Conservation (phyloP, 495 filamentous ascomycete genomes). For the Aspergillus affinis region DNA sequence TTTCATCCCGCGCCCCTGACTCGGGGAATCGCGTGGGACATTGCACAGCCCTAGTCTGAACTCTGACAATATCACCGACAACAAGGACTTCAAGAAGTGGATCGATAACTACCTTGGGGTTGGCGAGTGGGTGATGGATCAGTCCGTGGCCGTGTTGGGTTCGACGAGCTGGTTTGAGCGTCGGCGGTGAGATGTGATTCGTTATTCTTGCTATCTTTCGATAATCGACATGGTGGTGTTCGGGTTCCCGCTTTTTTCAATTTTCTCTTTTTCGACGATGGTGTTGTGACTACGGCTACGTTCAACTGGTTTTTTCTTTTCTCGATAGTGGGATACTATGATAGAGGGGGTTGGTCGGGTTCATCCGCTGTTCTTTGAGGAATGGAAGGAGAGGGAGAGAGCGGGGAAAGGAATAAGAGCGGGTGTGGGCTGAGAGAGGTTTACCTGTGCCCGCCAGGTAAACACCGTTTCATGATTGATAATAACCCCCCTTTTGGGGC, state of each 20-base stretch:
- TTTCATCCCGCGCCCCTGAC: slow-evolving; percentile 33
- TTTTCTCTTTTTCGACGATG: neutral
- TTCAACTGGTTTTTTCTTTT: neutral
- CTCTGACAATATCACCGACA: slow-evolving; percentile 80
- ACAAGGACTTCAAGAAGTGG: slow-evolving; percentile 83
- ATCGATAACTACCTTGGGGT: slow-evolving; percentile 93
- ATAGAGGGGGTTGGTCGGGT: neutral
- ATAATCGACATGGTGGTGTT: neutral
- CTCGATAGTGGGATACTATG: neutral
- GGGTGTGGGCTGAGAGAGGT: neutral
- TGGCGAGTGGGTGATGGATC: slow-evolving; percentile 97
- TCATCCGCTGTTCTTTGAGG: neutral
- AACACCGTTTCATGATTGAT: slow-evolving; percentile 15
- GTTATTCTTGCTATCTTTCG: neutral
- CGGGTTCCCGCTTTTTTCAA: too few species aligned
- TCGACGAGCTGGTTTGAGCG: slow-evolving; percentile 88
- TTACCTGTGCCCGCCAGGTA: neutral
- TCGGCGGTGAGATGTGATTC: slow-evolving; percentile 59
- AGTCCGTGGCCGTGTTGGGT: slow-evolving; percentile 86
- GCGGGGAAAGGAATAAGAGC: neutral
- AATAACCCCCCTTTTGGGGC: slow-evolving; percentile 1
- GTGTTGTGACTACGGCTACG: neutral
- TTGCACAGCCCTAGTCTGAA: slow-evolving; percentile 75
- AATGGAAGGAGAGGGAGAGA: neutral
- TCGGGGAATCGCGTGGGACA: slow-evolving; percentile 36